Evolutionary conservation across 148 eudicot species (phyloP).

Genomic region (Tetragonia tetragonoides): DNA sequence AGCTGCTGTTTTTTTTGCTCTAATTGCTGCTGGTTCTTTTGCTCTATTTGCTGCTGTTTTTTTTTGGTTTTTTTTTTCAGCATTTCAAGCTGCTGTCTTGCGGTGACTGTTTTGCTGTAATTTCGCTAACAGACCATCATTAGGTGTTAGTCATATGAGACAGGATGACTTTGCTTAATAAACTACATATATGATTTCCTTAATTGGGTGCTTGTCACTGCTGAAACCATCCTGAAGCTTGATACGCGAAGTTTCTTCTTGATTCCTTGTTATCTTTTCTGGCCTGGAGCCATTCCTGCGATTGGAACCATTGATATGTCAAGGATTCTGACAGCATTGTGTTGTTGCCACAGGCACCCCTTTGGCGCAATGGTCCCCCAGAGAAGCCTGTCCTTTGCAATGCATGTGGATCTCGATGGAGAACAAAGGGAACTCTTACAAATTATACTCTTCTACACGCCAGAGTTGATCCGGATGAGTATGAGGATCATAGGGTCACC

Average conservation of each 20-base stretch:
- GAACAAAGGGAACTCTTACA: constrained; percentile 90
- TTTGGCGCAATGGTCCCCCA: constrained; percentile 99
- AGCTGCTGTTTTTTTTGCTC: too few species aligned
- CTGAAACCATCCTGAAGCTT: not conserved
- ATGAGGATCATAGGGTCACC: constrained; percentile 51
- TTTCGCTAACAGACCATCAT: too few species aligned
- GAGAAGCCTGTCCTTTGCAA: constrained; percentile 98
- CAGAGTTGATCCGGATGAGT: constrained; percentile 64
- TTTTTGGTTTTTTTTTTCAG: too few species aligned
- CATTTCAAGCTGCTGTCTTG: too few species aligned
- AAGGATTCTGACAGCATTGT: constrained; percentile 22
- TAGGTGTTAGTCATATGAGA: not conserved
- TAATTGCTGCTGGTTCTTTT: not conserved
- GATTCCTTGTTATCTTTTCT: not conserved
- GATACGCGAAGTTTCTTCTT: not conserved
- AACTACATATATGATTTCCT: not conserved
- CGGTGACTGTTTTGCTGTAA: too few species aligned
- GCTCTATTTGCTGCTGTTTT: not conserved
- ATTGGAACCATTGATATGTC: constrained; percentile 2
- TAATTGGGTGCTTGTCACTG: not conserved
- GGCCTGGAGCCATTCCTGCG: not conserved
- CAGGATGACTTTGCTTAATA: not conserved
- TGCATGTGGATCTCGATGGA: constrained; percentile 99
- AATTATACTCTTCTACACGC: constrained; percentile 94
- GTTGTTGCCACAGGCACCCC: constrained; percentile 72